These are phyloP conservation scores for Collybia sordida DNA, from an alignment of 768 basidiomycete genomes.

Conservation along the genomic window DNA sequence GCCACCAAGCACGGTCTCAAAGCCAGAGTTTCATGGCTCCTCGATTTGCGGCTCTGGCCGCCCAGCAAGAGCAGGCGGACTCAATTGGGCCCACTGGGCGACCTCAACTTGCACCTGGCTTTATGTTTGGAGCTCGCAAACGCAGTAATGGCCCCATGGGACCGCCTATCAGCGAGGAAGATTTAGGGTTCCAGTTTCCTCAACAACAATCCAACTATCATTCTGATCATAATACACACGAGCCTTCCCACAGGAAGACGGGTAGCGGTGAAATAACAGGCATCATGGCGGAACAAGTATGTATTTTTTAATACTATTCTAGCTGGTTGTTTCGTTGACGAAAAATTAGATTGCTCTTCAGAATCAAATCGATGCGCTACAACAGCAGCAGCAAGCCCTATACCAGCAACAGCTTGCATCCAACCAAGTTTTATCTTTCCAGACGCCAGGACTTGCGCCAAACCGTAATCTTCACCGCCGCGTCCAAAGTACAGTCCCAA, in stretches of 20 bases:
- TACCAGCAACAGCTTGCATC: slow-evolving; percentile 91
- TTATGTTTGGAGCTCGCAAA: slow-evolving; percentile 83
- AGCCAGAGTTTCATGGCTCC: slow-evolving; percentile 88
- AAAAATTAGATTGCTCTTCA: slow-evolving; percentile 75
- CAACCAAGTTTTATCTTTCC: slow-evolving; percentile 79
- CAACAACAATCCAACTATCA: slow-evolving; percentile 36
- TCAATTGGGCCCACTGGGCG: slow-evolving; percentile 71
- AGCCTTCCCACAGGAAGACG: slow-evolving; percentile 50
- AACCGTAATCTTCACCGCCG: slow-evolving; percentile 69
- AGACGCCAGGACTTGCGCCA: slow-evolving; percentile 72
- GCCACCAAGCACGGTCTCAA: slow-evolving; percentile 71
- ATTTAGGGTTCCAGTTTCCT: slow-evolving; percentile 80
- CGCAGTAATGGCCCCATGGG: slow-evolving; percentile 54
- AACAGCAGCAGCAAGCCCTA: slow-evolving; percentile 87
- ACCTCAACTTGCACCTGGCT: slow-evolving; percentile 87
- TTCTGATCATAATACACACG: slow-evolving; percentile 25
- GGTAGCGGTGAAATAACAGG: slow-evolving; percentile 80
- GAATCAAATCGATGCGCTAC: slow-evolving; percentile 85
- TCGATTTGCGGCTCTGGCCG: slow-evolving; percentile 80
- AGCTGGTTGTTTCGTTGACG: no score
- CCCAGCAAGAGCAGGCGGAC: slow-evolving; percentile 68
- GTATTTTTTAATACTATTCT: slow-evolving; percentile 28
- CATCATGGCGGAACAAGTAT: slow-evolving; percentile 96
- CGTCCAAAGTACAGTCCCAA: slow-evolving; percentile 82
- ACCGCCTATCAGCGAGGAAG: slow-evolving; percentile 79